Percentiles rank a stretch among this genome's conserved stretches.
These are phyloP conservation scores for Leucosporidium scottii DNA, from an alignment of 768 basidiomycete genomes.

Conservation along the genomic window DNA sequence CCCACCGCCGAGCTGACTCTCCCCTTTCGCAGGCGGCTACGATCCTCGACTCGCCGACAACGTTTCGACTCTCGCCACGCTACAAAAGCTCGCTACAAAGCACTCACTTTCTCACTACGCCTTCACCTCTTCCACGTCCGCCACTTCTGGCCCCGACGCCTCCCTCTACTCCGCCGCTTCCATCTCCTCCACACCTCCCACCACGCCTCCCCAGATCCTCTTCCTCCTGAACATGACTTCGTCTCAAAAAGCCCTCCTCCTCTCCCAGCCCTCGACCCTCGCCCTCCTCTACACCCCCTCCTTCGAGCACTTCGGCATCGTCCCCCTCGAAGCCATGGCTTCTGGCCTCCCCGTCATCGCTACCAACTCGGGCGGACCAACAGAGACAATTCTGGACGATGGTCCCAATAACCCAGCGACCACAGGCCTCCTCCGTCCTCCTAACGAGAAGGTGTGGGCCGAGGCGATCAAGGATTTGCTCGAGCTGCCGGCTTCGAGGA, in stretches of 20 bases:
- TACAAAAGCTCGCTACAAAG: constrained; percentile 56
- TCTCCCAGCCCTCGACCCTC: constrained; percentile 45
- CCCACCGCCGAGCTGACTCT: neutral
- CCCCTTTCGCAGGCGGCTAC: constrained; percentile 61
- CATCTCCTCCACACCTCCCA: constrained; percentile 13
- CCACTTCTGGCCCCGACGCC: too few relatives aligned
- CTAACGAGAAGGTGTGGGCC: constrained; percentile 63
- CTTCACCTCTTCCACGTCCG: constrained; percentile 14
- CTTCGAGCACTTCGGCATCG: constrained; percentile 97
- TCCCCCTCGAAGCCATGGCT: constrained; percentile 88
- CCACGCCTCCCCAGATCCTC: constrained; percentile 51
- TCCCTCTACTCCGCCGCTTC: constrained; percentile 8
- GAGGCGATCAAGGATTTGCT: constrained; percentile 57
- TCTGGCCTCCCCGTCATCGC: constrained; percentile 86
- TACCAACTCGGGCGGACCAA: constrained; percentile 75
- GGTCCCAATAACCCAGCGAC: constrained; percentile 21
- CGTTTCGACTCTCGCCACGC: constrained; percentile 54
- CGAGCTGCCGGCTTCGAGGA: constrained; percentile 41
- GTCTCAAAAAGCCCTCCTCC: constrained; percentile 15
- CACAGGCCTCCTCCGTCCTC: constrained; percentile 71
- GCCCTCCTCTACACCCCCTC: constrained; percentile 85
- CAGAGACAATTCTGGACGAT: constrained; percentile 65
- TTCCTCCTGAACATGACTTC: constrained; percentile 84
- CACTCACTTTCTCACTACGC: constrained; percentile 50
- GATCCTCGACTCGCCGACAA: constrained; percentile 84